Evolutionary conservation across 176 grass and related monocot genomes (phyloP).

Genomic region (Elymus sibiricus): DNA sequence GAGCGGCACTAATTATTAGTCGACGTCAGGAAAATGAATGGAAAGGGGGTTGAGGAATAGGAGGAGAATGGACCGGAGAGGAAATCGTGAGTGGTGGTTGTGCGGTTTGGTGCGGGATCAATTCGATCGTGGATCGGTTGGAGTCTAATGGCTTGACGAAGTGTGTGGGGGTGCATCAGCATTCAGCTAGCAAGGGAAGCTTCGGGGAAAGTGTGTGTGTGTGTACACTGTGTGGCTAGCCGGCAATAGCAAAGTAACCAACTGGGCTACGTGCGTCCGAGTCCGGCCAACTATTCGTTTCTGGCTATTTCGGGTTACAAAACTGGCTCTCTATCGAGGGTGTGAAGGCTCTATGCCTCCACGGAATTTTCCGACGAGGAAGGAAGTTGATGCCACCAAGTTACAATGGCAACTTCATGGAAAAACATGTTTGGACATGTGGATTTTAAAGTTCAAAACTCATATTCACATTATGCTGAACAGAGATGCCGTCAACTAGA

Average conservation of each 20-base stretch:
- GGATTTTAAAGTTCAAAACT: no score
- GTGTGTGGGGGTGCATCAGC: not conserved
- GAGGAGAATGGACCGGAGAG: not conserved
- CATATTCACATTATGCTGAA: no score
- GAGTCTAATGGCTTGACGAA: not conserved
- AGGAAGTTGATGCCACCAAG: no score
- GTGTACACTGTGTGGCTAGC: not conserved
- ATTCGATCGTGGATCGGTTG: conserved; percentile 6
- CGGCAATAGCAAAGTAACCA: conserved; percentile 1
- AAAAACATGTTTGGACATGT: no score
- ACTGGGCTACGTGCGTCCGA: not conserved
- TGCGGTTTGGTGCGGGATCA: not conserved
- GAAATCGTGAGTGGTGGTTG: not conserved
- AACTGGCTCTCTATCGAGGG: not conserved
- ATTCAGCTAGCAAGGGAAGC: not conserved
- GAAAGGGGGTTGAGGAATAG: not conserved
- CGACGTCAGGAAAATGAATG: not conserved
- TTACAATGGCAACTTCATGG: no score
- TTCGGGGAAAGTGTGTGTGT: not conserved
- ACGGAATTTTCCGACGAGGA: not conserved
- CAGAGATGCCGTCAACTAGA: no score
- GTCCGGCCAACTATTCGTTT: not conserved
- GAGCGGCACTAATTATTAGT: not conserved
- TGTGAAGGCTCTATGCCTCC: not conserved
- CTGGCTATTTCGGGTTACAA: not conserved